Conservation (phyloP, 1,284 basidiomycete genomes). For the Naganishia sp. region DNA sequence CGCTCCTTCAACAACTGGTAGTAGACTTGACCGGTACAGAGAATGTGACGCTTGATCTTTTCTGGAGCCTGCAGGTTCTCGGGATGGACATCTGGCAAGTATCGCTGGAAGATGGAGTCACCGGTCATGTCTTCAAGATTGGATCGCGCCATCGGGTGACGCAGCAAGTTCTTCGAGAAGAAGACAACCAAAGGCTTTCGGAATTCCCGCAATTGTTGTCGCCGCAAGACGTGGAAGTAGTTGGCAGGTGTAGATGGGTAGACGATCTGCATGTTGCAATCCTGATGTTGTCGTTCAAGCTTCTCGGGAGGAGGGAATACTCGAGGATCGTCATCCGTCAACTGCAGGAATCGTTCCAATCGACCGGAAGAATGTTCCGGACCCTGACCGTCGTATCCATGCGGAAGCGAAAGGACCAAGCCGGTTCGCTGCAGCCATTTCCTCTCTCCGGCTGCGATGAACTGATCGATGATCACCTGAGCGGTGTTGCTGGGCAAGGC, state of each 20-base stretch:
- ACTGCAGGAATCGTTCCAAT: constrained; percentile 94
- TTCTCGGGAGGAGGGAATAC: constrained; percentile 85
- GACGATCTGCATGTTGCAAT: constrained; percentile 99
- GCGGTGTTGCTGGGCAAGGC: constrained; percentile 70
- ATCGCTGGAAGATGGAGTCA: constrained; percentile 88
- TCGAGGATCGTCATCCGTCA: constrained; percentile 96
- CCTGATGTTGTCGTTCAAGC: constrained; percentile 93
- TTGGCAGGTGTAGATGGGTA: constrained; percentile 95
- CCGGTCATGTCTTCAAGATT: constrained; percentile 82
- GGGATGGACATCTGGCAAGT: constrained; percentile 80
- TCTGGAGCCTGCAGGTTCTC: constrained; percentile 74
- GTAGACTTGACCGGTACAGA: constrained; percentile 93
- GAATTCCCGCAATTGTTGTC: constrained; percentile 94
- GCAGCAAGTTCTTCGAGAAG: constrained; percentile 94
- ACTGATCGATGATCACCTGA: constrained; percentile 98
- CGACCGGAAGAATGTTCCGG: constrained; percentile 97
- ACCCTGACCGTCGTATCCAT: constrained; percentile 98
- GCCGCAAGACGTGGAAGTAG: constrained; percentile 93
- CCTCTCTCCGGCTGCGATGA: constrained; percentile 94
- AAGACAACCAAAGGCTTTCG: constrained; percentile 91
- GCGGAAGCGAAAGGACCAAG: constrained; percentile 86
- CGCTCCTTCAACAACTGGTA: constrained; percentile 83
- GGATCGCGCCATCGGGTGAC: constrained; percentile 89
- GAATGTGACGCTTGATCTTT: constrained; percentile 85
- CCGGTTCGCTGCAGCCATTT: constrained; percentile 98